A percentile compares a stretch with the other conserved stretches of the same genome.
Evolutionary conservation across 1,284 basidiomycete species (phyloP).

Genomic region (Ceratobasidium sp.): DNA sequence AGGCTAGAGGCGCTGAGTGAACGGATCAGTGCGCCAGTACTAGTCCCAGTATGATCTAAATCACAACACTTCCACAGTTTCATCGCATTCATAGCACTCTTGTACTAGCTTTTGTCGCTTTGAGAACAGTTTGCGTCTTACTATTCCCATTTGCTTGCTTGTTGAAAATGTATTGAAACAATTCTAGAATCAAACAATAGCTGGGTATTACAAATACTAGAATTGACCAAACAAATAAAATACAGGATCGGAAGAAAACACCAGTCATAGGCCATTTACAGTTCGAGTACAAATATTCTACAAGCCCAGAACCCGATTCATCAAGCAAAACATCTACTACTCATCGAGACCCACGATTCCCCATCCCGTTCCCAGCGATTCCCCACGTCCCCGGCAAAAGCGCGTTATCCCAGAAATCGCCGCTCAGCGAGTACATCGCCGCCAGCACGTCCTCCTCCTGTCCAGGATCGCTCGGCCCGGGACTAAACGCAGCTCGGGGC

Average conservation of each 20-base stretch:
- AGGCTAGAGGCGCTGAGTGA: not conserved
- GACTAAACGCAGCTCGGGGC: not conserved
- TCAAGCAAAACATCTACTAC: not conserved
- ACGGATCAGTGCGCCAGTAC: not conserved
- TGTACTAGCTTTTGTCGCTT: too few relatives aligned
- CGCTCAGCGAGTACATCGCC: slow-evolving; percentile 37
- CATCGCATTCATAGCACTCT: too few relatives aligned
- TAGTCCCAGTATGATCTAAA: not conserved
- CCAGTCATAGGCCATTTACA: too few relatives aligned
- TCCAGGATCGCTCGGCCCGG: slow-evolving; percentile 5
- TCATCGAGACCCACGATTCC: not conserved
- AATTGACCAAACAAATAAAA: too few relatives aligned
- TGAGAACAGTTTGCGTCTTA: too few relatives aligned
- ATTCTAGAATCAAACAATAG: too few relatives aligned
- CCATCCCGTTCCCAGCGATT: slow-evolving; percentile 2
- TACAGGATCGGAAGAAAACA: too few relatives aligned
- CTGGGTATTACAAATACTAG: too few relatives aligned
- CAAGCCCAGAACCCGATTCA: not conserved
- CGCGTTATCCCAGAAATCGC: slow-evolving; percentile 42
- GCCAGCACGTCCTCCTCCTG: slow-evolving; percentile 28
- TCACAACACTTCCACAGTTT: not conserved
- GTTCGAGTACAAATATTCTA: not conserved
- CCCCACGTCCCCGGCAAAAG: slow-evolving; percentile 44
- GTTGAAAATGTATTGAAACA: too few relatives aligned
- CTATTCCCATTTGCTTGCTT: too few relatives aligned